phyloP scores from a whole-genome alignment of 176 grass and related monocot species.

The Oryza meyeriana region DNA sequence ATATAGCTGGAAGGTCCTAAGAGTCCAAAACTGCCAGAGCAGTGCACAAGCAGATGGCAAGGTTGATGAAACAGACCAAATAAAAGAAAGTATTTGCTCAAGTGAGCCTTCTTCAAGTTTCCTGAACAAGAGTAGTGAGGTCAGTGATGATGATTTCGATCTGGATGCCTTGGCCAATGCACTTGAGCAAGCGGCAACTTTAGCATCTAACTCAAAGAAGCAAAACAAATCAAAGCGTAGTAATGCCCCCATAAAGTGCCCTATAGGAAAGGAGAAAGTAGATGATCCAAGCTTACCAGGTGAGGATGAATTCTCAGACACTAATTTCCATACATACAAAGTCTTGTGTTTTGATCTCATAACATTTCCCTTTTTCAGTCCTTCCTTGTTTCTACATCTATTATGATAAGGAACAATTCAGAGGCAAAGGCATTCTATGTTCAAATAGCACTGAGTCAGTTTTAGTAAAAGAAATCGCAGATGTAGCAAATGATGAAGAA shows the following conservation, averaged over 20 bases:
- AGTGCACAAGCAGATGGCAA: conserved; percentile 22
- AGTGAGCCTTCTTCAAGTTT: conserved; percentile 14
- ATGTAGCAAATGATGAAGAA: conserved; percentile 40
- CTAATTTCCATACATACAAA: neutral
- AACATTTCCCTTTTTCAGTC: conserved; percentile 41
- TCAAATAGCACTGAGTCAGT: conserved; percentile 36
- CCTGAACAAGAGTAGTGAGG: neutral
- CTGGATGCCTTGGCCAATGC: conserved; percentile 69
- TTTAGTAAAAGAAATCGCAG: conserved; percentile 45
- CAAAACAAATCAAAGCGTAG: conserved; percentile 45
- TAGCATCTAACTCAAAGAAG: conserved; percentile 78
- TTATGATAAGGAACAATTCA: conserved; percentile 43
- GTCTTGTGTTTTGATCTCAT: conserved; percentile 1
- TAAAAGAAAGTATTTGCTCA: conserved; percentile 4
- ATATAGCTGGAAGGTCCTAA: conserved; percentile 81
- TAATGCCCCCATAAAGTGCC: conserved; percentile 29
- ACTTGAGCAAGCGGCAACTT: conserved; percentile 61
- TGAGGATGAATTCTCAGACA: conserved; percentile 12
- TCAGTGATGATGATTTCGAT: conserved; percentile 56
- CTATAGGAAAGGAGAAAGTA: conserved; percentile 34
- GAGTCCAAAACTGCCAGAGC: conserved; percentile 53
- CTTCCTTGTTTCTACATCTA: conserved; percentile 97
- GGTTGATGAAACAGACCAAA: conserved; percentile 7
- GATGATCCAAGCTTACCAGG: conserved; percentile 46
- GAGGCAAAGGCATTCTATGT: conserved; percentile 8